These are phyloP conservation scores for Linnemannia exigua DNA, from an alignment of 192 early-diverging fungal genomes.

Conservation along the genomic window DNA sequence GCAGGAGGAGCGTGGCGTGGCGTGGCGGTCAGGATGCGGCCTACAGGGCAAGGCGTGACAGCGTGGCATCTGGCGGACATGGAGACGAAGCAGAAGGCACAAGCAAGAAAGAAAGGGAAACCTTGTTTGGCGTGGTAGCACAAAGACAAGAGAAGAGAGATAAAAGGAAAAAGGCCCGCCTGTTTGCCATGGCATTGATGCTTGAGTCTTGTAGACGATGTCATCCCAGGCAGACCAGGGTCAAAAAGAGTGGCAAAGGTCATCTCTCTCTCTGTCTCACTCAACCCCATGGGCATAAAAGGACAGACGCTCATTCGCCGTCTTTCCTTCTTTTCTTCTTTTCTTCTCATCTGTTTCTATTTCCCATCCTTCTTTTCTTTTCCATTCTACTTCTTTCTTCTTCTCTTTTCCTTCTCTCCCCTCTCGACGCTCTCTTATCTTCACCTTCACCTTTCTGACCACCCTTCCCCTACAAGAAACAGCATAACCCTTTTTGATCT, in stretches of 20 bases:
- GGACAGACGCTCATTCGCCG: background rate
- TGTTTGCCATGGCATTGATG: no score
- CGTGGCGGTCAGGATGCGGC: no score
- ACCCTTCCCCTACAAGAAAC: background rate
- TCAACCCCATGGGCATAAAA: background rate
- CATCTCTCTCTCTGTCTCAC: background rate
- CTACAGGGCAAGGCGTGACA: no score
- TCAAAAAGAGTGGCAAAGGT: no score
- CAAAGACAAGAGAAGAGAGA: background rate
- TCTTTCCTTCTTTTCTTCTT: background rate
- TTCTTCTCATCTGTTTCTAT: background rate
- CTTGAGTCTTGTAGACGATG: no score
- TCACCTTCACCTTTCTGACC: background rate
- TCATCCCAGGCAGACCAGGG: no score
- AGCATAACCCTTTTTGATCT: background rate
- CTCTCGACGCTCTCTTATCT: background rate
- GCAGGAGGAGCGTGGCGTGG: no score
- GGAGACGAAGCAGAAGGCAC: conserved; percentile 4
- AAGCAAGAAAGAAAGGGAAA: background rate
- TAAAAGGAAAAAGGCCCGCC: background rate
- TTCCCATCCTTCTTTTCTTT: conserved; percentile 3
- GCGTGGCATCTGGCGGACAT: no score
- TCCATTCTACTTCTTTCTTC: conserved; percentile 5
- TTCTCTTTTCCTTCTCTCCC: background rate
- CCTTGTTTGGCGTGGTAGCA: conserved; percentile 27